These are phyloP conservation scores for Purpureocillium takamizusanense DNA, from an alignment of 2,329 filamentous ascomycete genomes.

Conservation along the genomic window DNA sequence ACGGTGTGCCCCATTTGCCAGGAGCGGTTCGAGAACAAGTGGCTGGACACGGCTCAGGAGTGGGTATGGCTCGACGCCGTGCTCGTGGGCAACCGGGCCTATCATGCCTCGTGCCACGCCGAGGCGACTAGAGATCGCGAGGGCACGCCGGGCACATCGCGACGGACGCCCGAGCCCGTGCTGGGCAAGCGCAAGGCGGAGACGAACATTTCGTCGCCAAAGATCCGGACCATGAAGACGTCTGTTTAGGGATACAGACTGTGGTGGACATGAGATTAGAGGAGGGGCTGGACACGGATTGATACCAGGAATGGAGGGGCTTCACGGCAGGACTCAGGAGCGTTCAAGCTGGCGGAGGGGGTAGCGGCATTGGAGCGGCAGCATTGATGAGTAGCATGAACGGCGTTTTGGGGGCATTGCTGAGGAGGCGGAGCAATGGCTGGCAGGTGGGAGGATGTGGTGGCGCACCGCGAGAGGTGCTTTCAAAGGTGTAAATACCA, in stretches of 20 bases:
- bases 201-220: constrained; percentile 34
- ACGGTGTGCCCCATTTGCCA: constrained; percentile 88
- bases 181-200: constrained; percentile 71
- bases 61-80: constrained; percentile 94
- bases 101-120: constrained; percentile 81
- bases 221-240: constrained; percentile 25
- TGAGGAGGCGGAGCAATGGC: too few relatives aligned
- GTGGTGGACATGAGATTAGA: background rate
- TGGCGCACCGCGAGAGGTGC: too few relatives aligned
- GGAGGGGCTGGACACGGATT: too few relatives aligned
- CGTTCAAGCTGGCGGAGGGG: too few relatives aligned
- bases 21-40: constrained; percentile 86
- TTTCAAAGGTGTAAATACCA: too few relatives aligned
- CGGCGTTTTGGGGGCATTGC: constrained; percentile 9
- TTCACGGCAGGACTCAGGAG: too few relatives aligned
- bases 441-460: too few relatives aligned
- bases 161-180: constrained; percentile 54
- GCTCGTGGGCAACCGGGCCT: constrained; percentile 68
- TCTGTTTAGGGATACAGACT: constrained; percentile 14
- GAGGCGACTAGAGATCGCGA: constrained; percentile 65
- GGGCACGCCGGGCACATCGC: constrained; percentile 28
- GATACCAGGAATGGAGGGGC: too few relatives aligned
- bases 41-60: constrained; percentile 87
- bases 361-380: too few relatives aligned
- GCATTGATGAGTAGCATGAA: too few relatives aligned